Conservation (phyloP, 805 yeast species). For the Wickerhamomyces subpelliculosus region DNA sequence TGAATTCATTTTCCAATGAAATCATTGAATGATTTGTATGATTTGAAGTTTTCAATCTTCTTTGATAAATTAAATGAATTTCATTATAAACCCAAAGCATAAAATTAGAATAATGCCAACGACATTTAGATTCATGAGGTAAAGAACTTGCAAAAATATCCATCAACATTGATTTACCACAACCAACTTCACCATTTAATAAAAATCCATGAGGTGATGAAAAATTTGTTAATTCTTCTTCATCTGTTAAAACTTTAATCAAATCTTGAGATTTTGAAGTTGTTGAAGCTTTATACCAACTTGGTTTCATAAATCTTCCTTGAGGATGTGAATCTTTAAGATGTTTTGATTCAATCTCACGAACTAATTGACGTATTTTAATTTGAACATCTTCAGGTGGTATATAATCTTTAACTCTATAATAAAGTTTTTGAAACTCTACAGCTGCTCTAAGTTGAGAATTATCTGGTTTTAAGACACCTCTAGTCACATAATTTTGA, state of each 20-base stretch:
- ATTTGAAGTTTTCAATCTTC: slow-evolving; percentile 30
- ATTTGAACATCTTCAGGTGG: slow-evolving; percentile 29
- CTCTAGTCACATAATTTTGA: slow-evolving; percentile 43
- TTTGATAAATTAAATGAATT: slow-evolving; percentile 47
- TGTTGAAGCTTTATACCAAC: slow-evolving; percentile 6
- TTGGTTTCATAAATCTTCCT: slow-evolving; percentile 4
- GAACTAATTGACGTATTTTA: slow-evolving; percentile 20
- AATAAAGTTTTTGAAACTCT: slow-evolving; percentile 54
- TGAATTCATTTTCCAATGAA: slow-evolving; percentile 53
- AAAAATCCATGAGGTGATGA: slow-evolving; percentile 60
- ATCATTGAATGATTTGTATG: slow-evolving; percentile 19
- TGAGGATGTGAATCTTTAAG: slow-evolving; percentile 1
- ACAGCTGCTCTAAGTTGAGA: slow-evolving; percentile 57
- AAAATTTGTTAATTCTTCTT: slow-evolving; percentile 47
- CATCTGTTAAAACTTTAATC: slow-evolving; percentile 47
- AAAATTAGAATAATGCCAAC: slow-evolving; percentile 69
- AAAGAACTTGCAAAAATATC: slow-evolving; percentile 62
- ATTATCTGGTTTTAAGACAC: slow-evolving; percentile 46
- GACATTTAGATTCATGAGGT: slow-evolving; percentile 54
- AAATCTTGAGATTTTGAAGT: slow-evolving; percentile 28
- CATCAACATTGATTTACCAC: slow-evolving; percentile 70
- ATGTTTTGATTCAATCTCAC: slow-evolving; percentile 24
- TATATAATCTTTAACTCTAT: slow-evolving; percentile 48
- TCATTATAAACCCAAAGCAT: slow-evolving; percentile 62
- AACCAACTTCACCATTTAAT: slow-evolving; percentile 62